Conservation (phyloP, 2,329 filamentous ascomycete species). For the Talaromyces sp. region DNA sequence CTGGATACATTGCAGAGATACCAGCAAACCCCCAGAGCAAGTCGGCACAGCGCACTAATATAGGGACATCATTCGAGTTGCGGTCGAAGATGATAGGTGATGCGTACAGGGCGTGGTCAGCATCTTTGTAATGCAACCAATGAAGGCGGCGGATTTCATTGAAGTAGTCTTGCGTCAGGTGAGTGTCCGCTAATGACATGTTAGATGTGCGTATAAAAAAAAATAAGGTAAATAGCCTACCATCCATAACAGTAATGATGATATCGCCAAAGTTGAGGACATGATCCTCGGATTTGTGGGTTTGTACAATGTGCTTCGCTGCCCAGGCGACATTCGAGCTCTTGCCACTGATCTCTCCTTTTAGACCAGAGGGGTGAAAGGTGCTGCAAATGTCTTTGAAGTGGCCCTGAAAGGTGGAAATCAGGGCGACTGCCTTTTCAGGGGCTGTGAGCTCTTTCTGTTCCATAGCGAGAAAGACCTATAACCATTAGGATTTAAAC, state of each 20-base stretch:
- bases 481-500: constrained; percentile 4
- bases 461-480: constrained; percentile 73
- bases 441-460: constrained; percentile 59
- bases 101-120: constrained; percentile 58
- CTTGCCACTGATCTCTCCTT: constrained; percentile 67
- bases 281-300: constrained; percentile 19
- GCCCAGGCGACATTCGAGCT: constrained; percentile 72
- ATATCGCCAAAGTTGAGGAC: constrained; percentile 48
- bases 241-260: constrained; percentile 68
- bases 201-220: not conserved
- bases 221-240: constrained; percentile 37
- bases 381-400: constrained; percentile 66
- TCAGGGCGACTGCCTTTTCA: constrained; percentile 58
- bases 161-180: constrained; percentile 66
- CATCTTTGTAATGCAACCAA: constrained; percentile 38
- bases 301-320: constrained; percentile 36
- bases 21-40: constrained; percentile 68
- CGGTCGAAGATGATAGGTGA: constrained; percentile 71
- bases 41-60: constrained; percentile 66
- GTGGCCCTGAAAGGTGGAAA: constrained; percentile 59
- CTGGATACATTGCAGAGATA: constrained; percentile 62
- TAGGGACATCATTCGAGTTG: constrained; percentile 64
- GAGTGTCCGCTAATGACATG: constrained; percentile 47
- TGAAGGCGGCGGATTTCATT: constrained; percentile 61
- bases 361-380: constrained; percentile 61